Evolutionary conservation across 805 yeast species (phyloP).

Genomic region (Wickerhamiella musiphila): DNA sequence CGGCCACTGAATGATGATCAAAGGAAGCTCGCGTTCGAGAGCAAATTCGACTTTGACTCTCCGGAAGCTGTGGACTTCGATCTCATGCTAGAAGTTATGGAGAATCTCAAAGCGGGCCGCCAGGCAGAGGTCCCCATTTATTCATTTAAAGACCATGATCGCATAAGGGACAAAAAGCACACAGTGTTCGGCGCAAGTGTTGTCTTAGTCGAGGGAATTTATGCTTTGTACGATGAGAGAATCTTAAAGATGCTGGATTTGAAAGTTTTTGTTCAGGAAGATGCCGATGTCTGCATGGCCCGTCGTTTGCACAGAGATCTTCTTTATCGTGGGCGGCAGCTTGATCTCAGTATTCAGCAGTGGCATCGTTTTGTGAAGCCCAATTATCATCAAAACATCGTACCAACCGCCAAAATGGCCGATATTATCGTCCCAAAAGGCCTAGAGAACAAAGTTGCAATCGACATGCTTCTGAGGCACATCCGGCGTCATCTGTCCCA

Average conservation of each 20-base stretch:
- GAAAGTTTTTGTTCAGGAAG: slow-evolving; percentile 85
- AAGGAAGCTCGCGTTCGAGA: slow-evolving; percentile 40
- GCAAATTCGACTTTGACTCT: slow-evolving; percentile 70
- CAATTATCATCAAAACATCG: slow-evolving; percentile 57
- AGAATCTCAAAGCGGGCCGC: slow-evolving; percentile 49
- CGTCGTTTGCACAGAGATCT: slow-evolving; percentile 79
- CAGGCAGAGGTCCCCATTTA: slow-evolving; percentile 50
- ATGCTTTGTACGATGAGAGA: slow-evolving; percentile 56
- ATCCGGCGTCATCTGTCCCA: slow-evolving; percentile 49
- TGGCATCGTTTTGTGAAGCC: slow-evolving; percentile 92
- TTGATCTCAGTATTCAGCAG: slow-evolving; percentile 65
- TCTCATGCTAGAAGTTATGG: slow-evolving; percentile 42
- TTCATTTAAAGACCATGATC: slow-evolving; percentile 45
- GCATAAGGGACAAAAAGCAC: slow-evolving; percentile 46
- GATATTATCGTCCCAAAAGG: slow-evolving; percentile 88
- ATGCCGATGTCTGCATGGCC: slow-evolving; percentile 79
- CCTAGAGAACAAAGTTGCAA: slow-evolving; percentile 64
- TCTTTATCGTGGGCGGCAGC: slow-evolving; percentile 67
- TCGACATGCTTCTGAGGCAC: slow-evolving; percentile 62
- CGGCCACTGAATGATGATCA: slow-evolving; percentile 51
- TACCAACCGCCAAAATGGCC: slow-evolving; percentile 62
- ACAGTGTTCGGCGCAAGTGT: slow-evolving; percentile 89
- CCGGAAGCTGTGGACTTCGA: slow-evolving; percentile 79
- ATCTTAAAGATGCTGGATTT: slow-evolving; percentile 63
- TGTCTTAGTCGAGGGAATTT: slow-evolving; percentile 80